Base-by-base conservation (phyloP, 768 basidiomycete species). In the Pulveroboletus sp. region DNA sequence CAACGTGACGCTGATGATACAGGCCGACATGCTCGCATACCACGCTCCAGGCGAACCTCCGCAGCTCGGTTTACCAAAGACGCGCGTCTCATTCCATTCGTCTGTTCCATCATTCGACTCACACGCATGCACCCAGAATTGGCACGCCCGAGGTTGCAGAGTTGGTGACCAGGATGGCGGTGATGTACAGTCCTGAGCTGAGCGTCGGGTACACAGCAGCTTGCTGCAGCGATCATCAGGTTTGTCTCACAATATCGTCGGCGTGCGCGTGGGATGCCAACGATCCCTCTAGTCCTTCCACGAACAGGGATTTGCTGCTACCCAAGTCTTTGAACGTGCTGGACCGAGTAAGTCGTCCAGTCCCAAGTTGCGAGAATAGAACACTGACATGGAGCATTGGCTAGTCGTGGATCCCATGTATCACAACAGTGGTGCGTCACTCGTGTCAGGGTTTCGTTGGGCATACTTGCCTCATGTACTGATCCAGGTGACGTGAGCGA, bases 171-270 rank as follows among this genome's bases (percentile, higher is more conserved):
- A 90, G 87, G 58, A 60, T 94, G 2, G 85, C 90, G 14, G 73
- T 72, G 4, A 76, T 95, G 35, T 95, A 95, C 64, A 86, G 85
- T 54, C 89, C 88, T 7, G 87, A 92, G 63, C 71, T 91, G 21
- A 75, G 63, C 1, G 82, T 92, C 32, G 89, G 87, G 23, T 76
- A 73, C 49, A 83, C 87, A 0, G 58, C 80, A 71, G 90, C 80
- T 23, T 97, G 93, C 69, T 97, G 94, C 71, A 93, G 90, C 57
- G 94, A 94, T 59, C 90, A 95, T 62, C 89, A 91, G 75, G 85
- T 80, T 60, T 44, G 68, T 54, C 6, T 29, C 16, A 25, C 16
- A 9, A 35, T 34, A 10, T 43, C 31, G 8, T 27, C 31, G 23
- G 17, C 21, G 20, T 4, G 17, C 5, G 24, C 3, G 27, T n/a